Conservation (phyloP, 148 eudicot species). For the Rhododendron simsii region DNA sequence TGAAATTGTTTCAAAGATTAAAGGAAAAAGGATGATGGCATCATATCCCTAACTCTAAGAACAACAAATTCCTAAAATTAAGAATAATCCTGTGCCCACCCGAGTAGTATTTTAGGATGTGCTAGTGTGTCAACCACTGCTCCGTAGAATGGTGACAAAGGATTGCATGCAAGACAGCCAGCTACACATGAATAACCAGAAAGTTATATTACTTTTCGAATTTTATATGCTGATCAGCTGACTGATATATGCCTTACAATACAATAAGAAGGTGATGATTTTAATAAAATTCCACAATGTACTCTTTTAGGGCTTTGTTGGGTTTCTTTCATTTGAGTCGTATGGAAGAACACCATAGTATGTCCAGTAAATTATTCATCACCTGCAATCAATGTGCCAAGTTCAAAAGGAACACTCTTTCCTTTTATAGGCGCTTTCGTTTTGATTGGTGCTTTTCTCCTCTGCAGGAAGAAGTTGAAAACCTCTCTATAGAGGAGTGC, state of each 20-base stretch:
- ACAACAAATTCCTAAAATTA: too few relatives aligned
- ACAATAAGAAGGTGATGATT: not conserved
- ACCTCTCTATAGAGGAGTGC: conserved; percentile 64
- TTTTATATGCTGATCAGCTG: not conserved
- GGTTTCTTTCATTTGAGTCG: not conserved
- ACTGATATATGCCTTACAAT: not conserved
- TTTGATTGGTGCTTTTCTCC: not conserved
- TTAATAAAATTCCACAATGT: not conserved
- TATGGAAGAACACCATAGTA: not conserved
- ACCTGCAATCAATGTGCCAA: not conserved
- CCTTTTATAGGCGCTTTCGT: not conserved
- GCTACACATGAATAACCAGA: not conserved
- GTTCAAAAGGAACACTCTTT: not conserved
- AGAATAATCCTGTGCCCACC: too few relatives aligned
- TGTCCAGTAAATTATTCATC: conserved; percentile 1
- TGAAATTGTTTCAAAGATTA: too few relatives aligned
- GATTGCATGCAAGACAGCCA: not conserved
- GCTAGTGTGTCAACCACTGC: not conserved
- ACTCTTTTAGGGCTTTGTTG: not conserved
- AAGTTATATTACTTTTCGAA: not conserved
- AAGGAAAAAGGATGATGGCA: too few relatives aligned
- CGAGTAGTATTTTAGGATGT: not conserved
- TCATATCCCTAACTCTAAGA: too few relatives aligned
- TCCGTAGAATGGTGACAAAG: not conserved
- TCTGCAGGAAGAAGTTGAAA: conserved; percentile 83